These are phyloP conservation scores for Hyparrhenia diplandra DNA, from an alignment of 176 grass and related monocot species.

Conservation along the genomic window DNA sequence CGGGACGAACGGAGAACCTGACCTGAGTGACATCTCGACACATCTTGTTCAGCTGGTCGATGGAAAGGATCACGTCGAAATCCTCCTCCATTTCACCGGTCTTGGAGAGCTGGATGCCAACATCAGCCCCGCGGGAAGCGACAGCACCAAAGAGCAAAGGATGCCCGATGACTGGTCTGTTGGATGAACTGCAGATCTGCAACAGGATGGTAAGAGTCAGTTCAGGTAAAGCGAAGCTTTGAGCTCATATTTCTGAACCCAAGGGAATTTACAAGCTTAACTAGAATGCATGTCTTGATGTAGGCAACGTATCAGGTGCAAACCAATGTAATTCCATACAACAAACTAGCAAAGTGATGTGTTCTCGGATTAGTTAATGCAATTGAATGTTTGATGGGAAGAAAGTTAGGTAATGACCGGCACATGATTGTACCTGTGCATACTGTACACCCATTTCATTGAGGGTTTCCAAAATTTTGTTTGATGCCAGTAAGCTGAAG, in stretches of 20 bases:
- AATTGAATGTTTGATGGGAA: not conserved
- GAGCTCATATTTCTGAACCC: not conserved
- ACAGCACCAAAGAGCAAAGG: constrained; percentile 66
- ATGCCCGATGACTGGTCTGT: constrained; percentile 38
- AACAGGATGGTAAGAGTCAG: not conserved
- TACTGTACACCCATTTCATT: constrained; percentile 69
- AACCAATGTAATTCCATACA: too few relatives aligned
- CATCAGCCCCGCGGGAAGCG: constrained; percentile 33
- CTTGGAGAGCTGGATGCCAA: constrained; percentile 49
- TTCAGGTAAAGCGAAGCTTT: not conserved
- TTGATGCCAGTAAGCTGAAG: constrained; percentile 60
- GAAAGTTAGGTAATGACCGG: not conserved
- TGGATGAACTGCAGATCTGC: constrained; percentile 69
- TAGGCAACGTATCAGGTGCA: too few relatives aligned
- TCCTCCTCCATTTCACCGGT: constrained; percentile 7
- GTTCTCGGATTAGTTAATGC: not conserved
- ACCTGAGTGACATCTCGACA: constrained; percentile 61
- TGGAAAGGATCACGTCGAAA: constrained; percentile 72
- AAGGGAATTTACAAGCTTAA: not conserved
- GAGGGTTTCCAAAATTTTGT: constrained; percentile 63
- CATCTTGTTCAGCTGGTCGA: constrained; percentile 56
- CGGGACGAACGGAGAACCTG: constrained; percentile 34
- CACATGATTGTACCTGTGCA: constrained; percentile 56
- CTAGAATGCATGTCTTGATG: not conserved
- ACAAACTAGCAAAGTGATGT: not conserved